Base-by-base conservation (phyloP, 208 protist genomes). In the Sergeia podlipaevii region DNA sequence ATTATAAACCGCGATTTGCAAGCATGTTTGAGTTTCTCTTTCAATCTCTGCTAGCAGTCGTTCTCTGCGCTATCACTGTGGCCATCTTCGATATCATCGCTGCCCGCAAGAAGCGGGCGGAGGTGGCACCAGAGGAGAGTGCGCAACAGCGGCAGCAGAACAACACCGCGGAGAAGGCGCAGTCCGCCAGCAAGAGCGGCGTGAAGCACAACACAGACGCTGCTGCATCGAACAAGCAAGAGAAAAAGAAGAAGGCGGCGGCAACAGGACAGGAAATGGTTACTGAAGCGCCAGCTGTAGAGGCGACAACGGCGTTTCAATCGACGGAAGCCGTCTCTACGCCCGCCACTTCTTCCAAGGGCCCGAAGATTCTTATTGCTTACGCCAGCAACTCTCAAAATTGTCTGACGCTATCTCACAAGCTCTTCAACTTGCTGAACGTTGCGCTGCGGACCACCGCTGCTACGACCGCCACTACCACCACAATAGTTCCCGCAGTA, bases 301-400 rank as follows among this genome's bases (percentile, higher is more conserved):
- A 36, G 24, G 7, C 37, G 37, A 44, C n/a, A 17, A 43, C 49
- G 32, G 15, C 29, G 6, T 29, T 32, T 4, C 4, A 26, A 23
- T n/a, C 49, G 38, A 11, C 17, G 21, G 51, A 41, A 0, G 13
- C 38, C 18, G 18, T 5, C 34, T n/a, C 7, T 15, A 4, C n/a
- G 21, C 10, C 6, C 24, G 46, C 51, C 24, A 34, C n/a, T n/a
- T n/a, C n/a, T n/a, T n/a, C n/a, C n/a, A n/a, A n/a, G 17, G 15
- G 4, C 6, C 45, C 49, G 4, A 74, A 72, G 11, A 81, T 90
- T 24, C 45, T 85, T 2, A 77, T 90, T 26, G 78, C 78, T 13
- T 90, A 90, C 62, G 82, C 82, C 18, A 82, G 75, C 3, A 60
- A 87, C 41, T 70, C 68, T 8, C 70, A 81, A 43, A 87, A 69